Evolutionary conservation across 306 rosid species (phyloP).

Genomic region (Rubus idaeus): DNA sequence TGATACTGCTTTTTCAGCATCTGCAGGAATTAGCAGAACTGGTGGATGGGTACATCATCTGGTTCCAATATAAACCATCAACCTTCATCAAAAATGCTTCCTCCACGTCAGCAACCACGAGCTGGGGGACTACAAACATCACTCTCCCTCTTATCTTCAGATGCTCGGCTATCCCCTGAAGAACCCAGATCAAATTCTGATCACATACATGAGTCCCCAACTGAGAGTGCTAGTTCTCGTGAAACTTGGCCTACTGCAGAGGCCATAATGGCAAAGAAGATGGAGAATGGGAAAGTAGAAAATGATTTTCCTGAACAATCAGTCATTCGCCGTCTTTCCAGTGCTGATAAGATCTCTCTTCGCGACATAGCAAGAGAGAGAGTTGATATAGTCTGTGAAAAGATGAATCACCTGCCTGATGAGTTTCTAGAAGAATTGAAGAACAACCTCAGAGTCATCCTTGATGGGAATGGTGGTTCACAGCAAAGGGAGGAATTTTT

Average conservation of each 20-base stretch:
- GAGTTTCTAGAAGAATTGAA: slow-evolving; percentile 82
- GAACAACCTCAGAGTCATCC: slow-evolving; percentile 70
- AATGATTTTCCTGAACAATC: slow-evolving; percentile 71
- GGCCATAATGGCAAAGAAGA: slow-evolving; percentile 67
- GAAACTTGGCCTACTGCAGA: slow-evolving; percentile 87
- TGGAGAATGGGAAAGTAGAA: slow-evolving; percentile 80
- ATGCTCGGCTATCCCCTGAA: slow-evolving; percentile 75
- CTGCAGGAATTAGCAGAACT: slow-evolving; percentile 24
- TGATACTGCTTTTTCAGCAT: slow-evolving; percentile 9
- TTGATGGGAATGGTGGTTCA: slow-evolving; percentile 83
- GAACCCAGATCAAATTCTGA: slow-evolving; percentile 83
- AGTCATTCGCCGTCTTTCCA: slow-evolving; percentile 75
- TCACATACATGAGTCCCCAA: slow-evolving; percentile 74
- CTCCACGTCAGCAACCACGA: slow-evolving; percentile 83
- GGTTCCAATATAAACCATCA: slow-evolving; percentile 63
- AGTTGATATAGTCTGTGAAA: slow-evolving; percentile 76
- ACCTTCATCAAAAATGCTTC: slow-evolving; percentile 58
- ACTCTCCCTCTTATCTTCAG: slow-evolving; percentile 74
- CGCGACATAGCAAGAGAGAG: slow-evolving; percentile 89
- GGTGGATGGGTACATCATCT: slow-evolving; percentile 57
- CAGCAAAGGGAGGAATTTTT: slow-evolving; percentile 87
- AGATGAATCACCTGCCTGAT: slow-evolving; percentile 78
- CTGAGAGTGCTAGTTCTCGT: slow-evolving; percentile 93
- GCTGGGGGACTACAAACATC: slow-evolving; percentile 80
- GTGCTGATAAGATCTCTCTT: slow-evolving; percentile 77